Conservation (phyloP, 2,329 filamentous ascomycete genomes). For the Fusarium miscanthi region DNA sequence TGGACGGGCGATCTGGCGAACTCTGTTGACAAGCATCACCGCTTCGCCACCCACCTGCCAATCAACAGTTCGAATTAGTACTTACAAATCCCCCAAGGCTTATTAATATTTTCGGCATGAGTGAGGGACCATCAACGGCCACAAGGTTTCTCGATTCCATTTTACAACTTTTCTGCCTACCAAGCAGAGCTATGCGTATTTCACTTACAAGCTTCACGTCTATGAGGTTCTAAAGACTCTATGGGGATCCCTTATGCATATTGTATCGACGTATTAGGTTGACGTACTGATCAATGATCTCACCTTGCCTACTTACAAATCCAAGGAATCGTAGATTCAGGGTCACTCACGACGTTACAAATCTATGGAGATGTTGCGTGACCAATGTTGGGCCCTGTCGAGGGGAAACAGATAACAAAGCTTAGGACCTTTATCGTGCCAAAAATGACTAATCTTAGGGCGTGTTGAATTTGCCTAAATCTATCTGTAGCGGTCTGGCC, state of each 20-base stretch:
- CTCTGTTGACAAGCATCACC: not conserved
- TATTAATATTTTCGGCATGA: not conserved
- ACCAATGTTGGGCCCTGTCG: not conserved
- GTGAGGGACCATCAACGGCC: not conserved
- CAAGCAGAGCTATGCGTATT: not conserved
- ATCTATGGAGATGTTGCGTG: fast-evolving
- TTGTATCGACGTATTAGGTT: not conserved
- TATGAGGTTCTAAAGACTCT: fast-evolving
- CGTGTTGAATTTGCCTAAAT: not conserved
- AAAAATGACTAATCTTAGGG: not conserved
- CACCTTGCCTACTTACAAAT: no score
- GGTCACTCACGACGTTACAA: fast-evolving
- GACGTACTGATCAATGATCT: no score
- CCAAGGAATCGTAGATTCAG: fast-evolving
- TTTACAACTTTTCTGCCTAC: not conserved
- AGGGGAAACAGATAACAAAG: not conserved
- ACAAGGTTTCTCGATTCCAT: no score
- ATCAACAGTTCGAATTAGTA: not conserved
- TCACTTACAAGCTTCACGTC: not conserved
- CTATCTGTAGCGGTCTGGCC: not conserved
- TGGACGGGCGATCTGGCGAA: fast-evolving
- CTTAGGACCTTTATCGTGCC: no score
- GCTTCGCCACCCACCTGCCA: fast-evolving
- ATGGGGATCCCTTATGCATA: no score
- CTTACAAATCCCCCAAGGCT: not conserved